Percentiles rank a stretch among this genome's conserved stretches.
phyloP scores from a whole-genome alignment of 2,329 filamentous ascomycete species.

The Fusarium nelsonii region DNA sequence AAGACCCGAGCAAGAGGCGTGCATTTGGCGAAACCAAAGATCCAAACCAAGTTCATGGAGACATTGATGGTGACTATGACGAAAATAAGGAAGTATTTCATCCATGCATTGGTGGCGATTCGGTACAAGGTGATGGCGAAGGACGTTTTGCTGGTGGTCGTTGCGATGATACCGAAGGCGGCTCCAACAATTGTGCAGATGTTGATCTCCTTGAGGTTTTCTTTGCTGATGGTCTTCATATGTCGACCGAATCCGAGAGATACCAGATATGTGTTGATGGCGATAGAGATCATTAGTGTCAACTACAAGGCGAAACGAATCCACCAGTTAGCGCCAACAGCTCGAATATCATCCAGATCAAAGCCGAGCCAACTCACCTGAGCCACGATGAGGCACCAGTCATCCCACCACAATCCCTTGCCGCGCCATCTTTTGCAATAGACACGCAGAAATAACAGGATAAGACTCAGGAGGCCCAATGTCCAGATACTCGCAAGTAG shows the following conservation, averaged over 20 bases:
- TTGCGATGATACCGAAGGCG: conserved; percentile 52
- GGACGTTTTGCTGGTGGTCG: conserved; percentile 55
- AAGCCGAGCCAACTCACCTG: conserved; percentile 49
- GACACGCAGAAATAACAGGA: conserved; percentile 50
- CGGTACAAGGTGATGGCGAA: conserved; percentile 55
- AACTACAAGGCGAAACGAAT: conserved; percentile 32
- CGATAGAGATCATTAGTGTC: conserved; percentile 47
- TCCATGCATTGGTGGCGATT: conserved; percentile 47
- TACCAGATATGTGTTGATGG: conserved; percentile 51
- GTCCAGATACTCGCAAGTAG: conserved; percentile 51
- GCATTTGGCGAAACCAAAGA: conserved; percentile 53
- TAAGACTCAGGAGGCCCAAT: conserved; percentile 38
- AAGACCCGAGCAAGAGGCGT: conserved; percentile 47
- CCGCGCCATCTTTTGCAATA: conserved; percentile 55
- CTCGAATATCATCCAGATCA: not conserved
- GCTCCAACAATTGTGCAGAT: conserved; percentile 48
- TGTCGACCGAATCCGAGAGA: conserved; percentile 49
- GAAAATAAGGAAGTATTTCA: conserved; percentile 49
- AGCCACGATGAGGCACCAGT: conserved; percentile 52
- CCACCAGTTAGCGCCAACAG: not conserved
- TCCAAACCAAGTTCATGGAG: conserved; percentile 53
- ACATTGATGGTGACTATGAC: conserved; percentile 52
- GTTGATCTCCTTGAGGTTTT: conserved; percentile 46
- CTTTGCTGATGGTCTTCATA: conserved; percentile 39
- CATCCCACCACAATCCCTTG: conserved; percentile 55